Evolutionary conservation across 495 filamentous ascomycete genomes (phyloP).

Genomic region (Xylaria castorea): DNA sequence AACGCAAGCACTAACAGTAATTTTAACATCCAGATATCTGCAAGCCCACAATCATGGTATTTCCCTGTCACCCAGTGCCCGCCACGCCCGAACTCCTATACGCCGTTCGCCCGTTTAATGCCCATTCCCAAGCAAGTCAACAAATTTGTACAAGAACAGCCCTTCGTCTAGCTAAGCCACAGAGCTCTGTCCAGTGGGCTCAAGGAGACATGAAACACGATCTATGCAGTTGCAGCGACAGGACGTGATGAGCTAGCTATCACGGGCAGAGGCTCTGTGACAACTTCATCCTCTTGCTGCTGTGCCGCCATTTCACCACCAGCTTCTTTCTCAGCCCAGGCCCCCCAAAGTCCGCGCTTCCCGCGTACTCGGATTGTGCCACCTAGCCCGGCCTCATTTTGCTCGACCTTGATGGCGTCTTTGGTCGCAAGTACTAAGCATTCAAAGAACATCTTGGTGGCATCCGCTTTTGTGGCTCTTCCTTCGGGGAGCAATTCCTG

Average conservation of each 20-base stretch:
- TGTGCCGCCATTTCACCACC: slow-evolving; percentile 60
- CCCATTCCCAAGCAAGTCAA: slow-evolving; percentile 39
- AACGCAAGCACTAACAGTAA: slow-evolving; percentile 30
- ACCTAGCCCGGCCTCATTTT: slow-evolving; percentile 74
- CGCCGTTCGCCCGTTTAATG: slow-evolving; percentile 31
- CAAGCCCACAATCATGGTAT: slow-evolving; percentile 41
- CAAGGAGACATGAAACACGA: slow-evolving; percentile 12
- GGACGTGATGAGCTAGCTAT: slow-evolving; percentile 43
- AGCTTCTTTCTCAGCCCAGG: slow-evolving; percentile 89
- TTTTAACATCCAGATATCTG: slow-evolving; percentile 39
- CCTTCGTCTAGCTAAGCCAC: slow-evolving; percentile 30
- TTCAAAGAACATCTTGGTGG: slow-evolving; percentile 99
- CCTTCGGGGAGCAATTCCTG: slow-evolving; percentile 87
- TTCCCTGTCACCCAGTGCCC: slow-evolving; percentile 32
- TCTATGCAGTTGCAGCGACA: slow-evolving; percentile 43
- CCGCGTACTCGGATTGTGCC: slow-evolving; percentile 79
- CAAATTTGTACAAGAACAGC: slow-evolving; percentile 45
- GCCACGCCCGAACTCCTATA: slow-evolving; percentile 40
- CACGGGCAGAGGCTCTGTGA: slow-evolving; percentile 40
- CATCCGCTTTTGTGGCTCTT: slow-evolving; percentile 80
- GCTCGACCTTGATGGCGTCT: slow-evolving; percentile 97
- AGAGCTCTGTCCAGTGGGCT: slow-evolving; percentile 10
- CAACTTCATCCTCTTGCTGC: slow-evolving; percentile 38
- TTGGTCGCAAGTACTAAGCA: slow-evolving; percentile 94
- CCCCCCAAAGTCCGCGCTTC: slow-evolving; percentile 92